Percentiles rank a stretch among this genome's conserved stretches.
Evolutionary conservation across 2,329 filamentous ascomycete genomes (phyloP).

Genomic region (Curvularia verruculosa): DNA sequence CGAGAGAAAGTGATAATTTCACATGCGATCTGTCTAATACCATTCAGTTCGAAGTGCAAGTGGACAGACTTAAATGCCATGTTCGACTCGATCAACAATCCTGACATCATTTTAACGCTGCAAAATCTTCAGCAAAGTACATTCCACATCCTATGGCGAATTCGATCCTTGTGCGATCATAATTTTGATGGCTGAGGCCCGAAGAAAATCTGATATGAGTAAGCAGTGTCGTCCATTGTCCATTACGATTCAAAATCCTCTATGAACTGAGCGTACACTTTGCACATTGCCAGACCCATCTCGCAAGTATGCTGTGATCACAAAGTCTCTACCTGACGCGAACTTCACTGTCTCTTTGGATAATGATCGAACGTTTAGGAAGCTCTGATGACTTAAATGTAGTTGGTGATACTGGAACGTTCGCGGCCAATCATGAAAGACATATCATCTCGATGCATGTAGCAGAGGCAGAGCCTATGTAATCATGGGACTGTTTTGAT

Average conservation of each 20-base stretch:
- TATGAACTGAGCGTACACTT: neutral
- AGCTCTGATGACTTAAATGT: neutral
- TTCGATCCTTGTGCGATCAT: neutral
- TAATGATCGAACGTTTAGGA: neutral
- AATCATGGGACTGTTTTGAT: neutral
- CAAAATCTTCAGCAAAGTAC: neutral
- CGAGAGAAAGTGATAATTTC: no score
- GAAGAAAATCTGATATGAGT: neutral
- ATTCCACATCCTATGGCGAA: neutral
- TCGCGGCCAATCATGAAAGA: neutral
- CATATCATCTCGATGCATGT: neutral
- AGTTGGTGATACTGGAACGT: neutral
- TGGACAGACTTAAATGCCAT: no score
- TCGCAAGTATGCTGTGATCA: neutral
- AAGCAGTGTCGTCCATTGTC: neutral
- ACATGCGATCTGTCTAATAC: no score
- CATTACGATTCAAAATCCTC: neutral
- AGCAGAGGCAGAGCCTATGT: neutral
- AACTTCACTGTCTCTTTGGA: neutral
- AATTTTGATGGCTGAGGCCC: neutral
- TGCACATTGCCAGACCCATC: neutral
- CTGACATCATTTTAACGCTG: neutral
- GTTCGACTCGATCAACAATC: neutral
- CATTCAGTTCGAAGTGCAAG: no score
- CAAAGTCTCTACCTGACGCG: no score